phyloP scores from a whole-genome alignment of 352 stramenopile genomes.

The Stephanocyclus meneghinianus region DNA sequence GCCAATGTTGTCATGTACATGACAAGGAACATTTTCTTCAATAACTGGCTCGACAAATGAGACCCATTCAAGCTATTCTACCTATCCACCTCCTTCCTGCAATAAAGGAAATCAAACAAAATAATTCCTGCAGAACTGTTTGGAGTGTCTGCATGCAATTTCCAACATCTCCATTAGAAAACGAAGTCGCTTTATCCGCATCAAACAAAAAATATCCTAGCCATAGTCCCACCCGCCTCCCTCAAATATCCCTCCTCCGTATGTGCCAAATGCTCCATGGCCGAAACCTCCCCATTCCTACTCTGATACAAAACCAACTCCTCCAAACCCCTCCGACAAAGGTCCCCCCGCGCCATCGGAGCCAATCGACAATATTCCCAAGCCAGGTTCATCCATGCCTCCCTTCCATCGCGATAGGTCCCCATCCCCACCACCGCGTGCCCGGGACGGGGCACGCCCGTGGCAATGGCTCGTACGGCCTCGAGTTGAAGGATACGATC shows the following conservation, averaged over 20 bases:
- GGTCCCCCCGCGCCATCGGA: not conserved
- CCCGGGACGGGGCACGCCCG: constrained; percentile 58
- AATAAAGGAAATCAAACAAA: too few relatives aligned
- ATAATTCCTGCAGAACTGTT: not conserved
- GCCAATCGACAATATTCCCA: constrained; percentile 61
- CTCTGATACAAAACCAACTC: constrained; percentile 69
- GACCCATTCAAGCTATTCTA: too few relatives aligned
- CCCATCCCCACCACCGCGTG: constrained; percentile 62
- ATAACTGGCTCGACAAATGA: too few relatives aligned
- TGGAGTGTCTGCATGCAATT: not conserved
- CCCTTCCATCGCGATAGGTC: constrained; percentile 63
- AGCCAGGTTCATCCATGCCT: constrained; percentile 61
- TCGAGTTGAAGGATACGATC: constrained; percentile 39
- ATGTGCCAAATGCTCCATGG: constrained; percentile 75
- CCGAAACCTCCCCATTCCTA: constrained; percentile 53
- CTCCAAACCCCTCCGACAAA: constrained; percentile 39
- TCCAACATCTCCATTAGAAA: too few relatives aligned
- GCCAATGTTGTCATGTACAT: too few relatives aligned
- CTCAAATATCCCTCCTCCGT: constrained; percentile 60
- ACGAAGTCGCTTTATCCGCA: not conserved
- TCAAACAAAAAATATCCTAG: constrained; percentile 79
- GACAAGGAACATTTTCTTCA: too few relatives aligned
- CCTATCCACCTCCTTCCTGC: too few relatives aligned
- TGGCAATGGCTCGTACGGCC: constrained; percentile 70
- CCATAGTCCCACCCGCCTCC: constrained; percentile 74